phyloP scores from a whole-genome alignment of 169 alveolate species.

The Plasmodium coatneyi region DNA sequence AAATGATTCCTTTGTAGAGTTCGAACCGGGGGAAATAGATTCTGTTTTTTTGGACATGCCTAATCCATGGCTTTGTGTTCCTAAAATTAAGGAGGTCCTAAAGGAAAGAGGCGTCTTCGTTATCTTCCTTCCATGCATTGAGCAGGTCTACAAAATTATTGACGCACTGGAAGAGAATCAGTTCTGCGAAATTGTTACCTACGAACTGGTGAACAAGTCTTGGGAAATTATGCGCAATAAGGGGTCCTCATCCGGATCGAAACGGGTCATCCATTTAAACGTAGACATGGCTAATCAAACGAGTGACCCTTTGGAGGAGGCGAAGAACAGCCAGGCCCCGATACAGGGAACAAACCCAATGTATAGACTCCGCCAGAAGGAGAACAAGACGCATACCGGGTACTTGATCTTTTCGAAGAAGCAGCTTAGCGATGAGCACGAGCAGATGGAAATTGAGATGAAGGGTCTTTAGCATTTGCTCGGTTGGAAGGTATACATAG shows the following conservation, averaged over 20 bases:
- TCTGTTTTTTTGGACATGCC: slow-evolving; percentile 92
- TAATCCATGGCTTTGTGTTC: slow-evolving; percentile 92
- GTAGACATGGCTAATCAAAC: neutral
- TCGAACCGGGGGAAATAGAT: slow-evolving; percentile 79
- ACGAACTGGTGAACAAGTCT: slow-evolving; percentile 88
- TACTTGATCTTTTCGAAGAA: slow-evolving; percentile 61
- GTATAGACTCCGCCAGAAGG: slow-evolving; percentile 46
- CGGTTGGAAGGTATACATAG: neutral
- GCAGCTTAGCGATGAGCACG: slow-evolving; percentile 47
- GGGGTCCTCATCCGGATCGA: neutral
- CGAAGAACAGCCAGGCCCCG: neutral
- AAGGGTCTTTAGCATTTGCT: neutral
- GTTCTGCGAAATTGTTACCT: slow-evolving; percentile 85
- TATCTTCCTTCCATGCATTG: slow-evolving; percentile 91
- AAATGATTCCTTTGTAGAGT: slow-evolving; percentile 65
- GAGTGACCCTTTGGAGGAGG: neutral
- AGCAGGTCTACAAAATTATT: slow-evolving; percentile 88
- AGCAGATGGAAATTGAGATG: slow-evolving; percentile 41
- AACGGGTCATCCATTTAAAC: neutral
- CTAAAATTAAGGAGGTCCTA: slow-evolving; percentile 82
- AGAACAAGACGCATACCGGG: slow-evolving; percentile 74
- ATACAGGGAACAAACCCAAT: too few species aligned
- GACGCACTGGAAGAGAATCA: slow-evolving; percentile 74
- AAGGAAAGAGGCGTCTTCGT: slow-evolving; percentile 88
- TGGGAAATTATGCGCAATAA: slow-evolving; percentile 86